These are phyloP conservation scores for Eimeria necatrix DNA, from an alignment of 169 alveolate genomes.

Conservation along the genomic window DNA sequence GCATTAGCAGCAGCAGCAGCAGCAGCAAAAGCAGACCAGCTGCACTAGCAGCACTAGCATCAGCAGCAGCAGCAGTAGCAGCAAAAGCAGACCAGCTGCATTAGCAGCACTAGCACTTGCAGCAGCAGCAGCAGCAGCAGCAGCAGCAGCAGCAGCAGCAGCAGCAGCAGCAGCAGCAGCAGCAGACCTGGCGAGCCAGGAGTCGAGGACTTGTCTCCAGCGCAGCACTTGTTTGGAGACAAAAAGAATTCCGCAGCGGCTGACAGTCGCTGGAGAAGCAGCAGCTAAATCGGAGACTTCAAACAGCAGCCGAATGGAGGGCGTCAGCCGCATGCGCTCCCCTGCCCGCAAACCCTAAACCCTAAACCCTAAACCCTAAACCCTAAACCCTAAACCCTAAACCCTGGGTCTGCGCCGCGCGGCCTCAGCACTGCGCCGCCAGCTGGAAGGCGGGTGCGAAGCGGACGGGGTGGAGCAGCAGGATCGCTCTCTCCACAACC, in stretches of 20 bases:
- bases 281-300: conserved; percentile 95
- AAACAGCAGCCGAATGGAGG: conserved; percentile 95
- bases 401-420: background rate
- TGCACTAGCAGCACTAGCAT: background rate
- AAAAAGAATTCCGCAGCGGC: conserved; percentile 97
- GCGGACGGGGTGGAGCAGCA: too few species aligned
- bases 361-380: conserved; percentile 36
- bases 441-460: too few species aligned
- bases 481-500: too few species aligned
- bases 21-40: background rate
- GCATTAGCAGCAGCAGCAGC: background rate
- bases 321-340: conserved; percentile 96
- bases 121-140: background rate
- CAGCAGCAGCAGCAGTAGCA: background rate
- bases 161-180: conserved; percentile 52
- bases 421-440: background rate
- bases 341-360: conserved; percentile 54
- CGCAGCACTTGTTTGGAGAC: conserved; percentile 86
- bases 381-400: background rate
- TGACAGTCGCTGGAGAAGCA: conserved; percentile 98
- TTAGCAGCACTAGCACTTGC: background rate
- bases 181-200: conserved; percentile 83
- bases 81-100: background rate
- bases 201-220: conserved; percentile 87
- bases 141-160: conserved; percentile 18